phyloP scores from a whole-genome alignment of 1,139 yeast genomes.

The Debaryomyces psychrophilus region DNA sequence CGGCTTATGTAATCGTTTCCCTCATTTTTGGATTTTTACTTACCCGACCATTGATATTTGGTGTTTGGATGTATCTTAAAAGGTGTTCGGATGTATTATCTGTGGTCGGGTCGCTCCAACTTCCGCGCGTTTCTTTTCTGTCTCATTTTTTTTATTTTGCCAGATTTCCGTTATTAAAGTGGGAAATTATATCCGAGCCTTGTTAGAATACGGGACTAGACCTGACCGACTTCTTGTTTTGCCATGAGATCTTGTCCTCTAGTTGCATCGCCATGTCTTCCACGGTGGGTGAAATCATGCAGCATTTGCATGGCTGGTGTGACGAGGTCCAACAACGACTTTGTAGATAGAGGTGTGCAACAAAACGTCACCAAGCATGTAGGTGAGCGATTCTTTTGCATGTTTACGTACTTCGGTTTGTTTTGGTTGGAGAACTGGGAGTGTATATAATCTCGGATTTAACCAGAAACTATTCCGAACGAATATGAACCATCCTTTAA shows the following conservation, averaged over 20 bases:
- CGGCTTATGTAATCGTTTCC: background rate
- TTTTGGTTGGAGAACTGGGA: background rate
- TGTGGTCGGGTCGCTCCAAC: too few species aligned
- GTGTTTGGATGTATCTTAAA: background rate
- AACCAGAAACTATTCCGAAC: background rate
- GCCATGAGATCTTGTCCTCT: too few species aligned
- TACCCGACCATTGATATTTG: background rate
- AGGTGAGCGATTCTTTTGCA: background rate
- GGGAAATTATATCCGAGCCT: background rate
- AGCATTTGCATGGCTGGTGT: too few species aligned
- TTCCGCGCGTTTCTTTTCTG: background rate
- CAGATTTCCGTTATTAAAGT: too few species aligned
- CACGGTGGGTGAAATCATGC: too few species aligned
- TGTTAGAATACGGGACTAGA: background rate
- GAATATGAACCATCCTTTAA: constrained; percentile 1
- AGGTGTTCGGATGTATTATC: too few species aligned
- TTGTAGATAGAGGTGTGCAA: background rate
- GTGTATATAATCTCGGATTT: background rate
- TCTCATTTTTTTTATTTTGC: too few species aligned
- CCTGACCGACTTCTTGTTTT: too few species aligned
- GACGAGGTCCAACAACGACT: background rate
- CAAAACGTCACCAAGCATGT: background rate
- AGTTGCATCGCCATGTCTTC: too few species aligned
- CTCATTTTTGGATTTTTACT: too few species aligned
- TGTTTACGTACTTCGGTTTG: constrained; percentile 1